Base-by-base conservation (phyloP, 169 alveolate genomes). In the Ichthyophthirius multifiliis region DNA sequence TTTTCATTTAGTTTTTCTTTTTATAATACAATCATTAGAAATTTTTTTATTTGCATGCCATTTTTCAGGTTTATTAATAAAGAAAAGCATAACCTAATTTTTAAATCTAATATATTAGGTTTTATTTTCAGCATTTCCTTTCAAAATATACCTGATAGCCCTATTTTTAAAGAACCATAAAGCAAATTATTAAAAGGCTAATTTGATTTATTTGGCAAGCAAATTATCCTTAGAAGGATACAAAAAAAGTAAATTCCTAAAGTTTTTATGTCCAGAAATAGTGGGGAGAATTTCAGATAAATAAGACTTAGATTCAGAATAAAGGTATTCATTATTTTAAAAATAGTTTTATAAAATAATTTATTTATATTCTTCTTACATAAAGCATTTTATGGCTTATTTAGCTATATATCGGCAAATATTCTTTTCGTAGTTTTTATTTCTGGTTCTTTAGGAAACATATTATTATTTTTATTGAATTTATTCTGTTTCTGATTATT, bases 371-470 rank as follows among this genome's bases (percentile, higher is more conserved):
- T 20, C 62, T 18, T 18, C 35, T 18, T 41, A 35, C 31, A 67
- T 39, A 18, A 67, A 67, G 46, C 77, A 67, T n/a, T 62, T 30
- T 30, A 67, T 67, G 39, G 41, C 45, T 67, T 67, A 31, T 9
- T 62, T 30, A 41, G 77, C 77, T n/a, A 67, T 34, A 15, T 67
- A 67, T 7, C 77, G 43, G 23, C 77, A 67, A 39, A 67, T 67
- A 39, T 67, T 67, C 77, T 67, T 67, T 7, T 67, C 77, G 23
- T 67, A 67, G 20, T 67, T n/a, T n/a, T n/a, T n/a, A n/a, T n/a
- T n/a, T n/a, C n/a, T n/a, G n/a, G n/a, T n/a, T n/a, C n/a, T n/a
- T n/a, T n/a, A n/a, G n/a, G n/a, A n/a, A n/a, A n/a, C n/a, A n/a
- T n/a, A n/a, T n/a, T n/a, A n/a, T n/a, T n/a, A n/a, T n/a, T n/a